These are phyloP conservation scores for Ophiostoma himal-ulmi DNA, from an alignment of 2,329 filamentous ascomycete genomes.

Conservation along the genomic window DNA sequence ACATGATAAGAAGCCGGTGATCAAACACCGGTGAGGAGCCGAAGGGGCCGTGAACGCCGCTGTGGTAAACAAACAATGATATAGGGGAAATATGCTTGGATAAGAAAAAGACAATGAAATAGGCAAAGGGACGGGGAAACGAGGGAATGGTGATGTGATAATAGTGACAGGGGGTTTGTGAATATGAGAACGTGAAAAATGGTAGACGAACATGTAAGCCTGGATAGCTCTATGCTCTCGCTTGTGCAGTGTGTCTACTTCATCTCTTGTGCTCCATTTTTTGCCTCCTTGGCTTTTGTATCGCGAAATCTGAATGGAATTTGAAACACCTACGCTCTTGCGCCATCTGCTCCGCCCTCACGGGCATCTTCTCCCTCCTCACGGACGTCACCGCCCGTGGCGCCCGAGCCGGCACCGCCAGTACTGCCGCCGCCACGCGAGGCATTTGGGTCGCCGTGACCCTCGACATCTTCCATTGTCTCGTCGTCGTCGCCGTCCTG, in stretches of 20 bases:
- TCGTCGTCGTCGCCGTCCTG: conserved; percentile 51
- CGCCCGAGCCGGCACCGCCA: conserved; percentile 77
- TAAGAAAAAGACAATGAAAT: not conserved
- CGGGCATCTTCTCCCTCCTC: conserved; percentile 83
- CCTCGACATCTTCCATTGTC: conserved; percentile 72
- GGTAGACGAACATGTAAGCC: not conserved
- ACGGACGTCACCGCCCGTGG: conserved; percentile 84
- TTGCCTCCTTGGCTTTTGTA: conserved; percentile 6
- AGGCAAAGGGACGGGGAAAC: not conserved
- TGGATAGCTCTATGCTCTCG: not conserved
- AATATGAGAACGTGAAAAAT: not conserved
- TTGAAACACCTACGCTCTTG: conserved; percentile 91
- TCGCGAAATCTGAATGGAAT: not conserved
- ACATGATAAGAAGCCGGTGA: not conserved
- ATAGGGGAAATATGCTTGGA: conserved; percentile 9
- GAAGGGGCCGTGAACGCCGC: conserved; percentile 8
- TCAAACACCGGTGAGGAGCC: not conserved
- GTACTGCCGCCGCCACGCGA: conserved; percentile 48
- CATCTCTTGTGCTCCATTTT: not conserved
- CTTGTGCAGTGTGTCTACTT: not conserved
- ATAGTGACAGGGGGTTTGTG: not conserved
- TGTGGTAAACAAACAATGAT: conserved; percentile 3
- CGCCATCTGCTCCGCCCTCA: conserved; percentile 92
- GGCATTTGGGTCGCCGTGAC: conserved; percentile 49
- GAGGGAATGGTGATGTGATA: not conserved